Percentiles rank a stretch among this genome's conserved stretches.
These are phyloP conservation scores for Leucaena leucocephala DNA, from an alignment of 306 rosid species.

Conservation along the genomic window DNA sequence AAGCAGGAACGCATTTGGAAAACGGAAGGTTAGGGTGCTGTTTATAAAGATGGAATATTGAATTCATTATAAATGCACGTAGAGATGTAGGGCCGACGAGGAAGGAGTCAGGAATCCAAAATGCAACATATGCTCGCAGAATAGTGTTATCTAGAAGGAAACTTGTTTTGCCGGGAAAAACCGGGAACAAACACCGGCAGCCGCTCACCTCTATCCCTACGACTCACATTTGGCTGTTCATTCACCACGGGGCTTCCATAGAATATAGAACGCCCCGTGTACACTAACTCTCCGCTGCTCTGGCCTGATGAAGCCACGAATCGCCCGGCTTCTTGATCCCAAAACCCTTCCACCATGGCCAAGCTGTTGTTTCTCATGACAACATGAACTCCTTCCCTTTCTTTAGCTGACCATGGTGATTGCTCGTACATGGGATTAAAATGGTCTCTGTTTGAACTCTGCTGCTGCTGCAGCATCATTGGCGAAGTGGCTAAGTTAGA, in stretches of 20 bases:
- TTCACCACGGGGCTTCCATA: slow-evolving; percentile 73
- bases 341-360: slow-evolving; percentile 51
- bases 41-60: too few relatives aligned
- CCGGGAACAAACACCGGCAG: slow-evolving; percentile 81
- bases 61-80: too few relatives aligned
- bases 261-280: slow-evolving; percentile 75
- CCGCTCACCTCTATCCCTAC: slow-evolving; percentile 67
- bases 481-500: slow-evolving; percentile 33
- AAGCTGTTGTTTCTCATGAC: slow-evolving; percentile 48
- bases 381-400: background rate
- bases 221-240: slow-evolving; percentile 40
- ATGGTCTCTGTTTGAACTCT: slow-evolving; percentile 49
- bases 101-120: too few relatives aligned
- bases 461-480: too few relatives aligned
- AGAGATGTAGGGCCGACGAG: too few relatives aligned
- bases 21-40: too few relatives aligned
- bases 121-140: too few relatives aligned
- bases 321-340: slow-evolving; percentile 89
- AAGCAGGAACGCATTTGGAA: too few relatives aligned
- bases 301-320: slow-evolving; percentile 60
- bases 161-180: slow-evolving; percentile 54
- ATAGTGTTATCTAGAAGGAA: too few relatives aligned
- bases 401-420: slow-evolving; percentile 28
- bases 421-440: slow-evolving; percentile 73
- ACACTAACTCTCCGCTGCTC: slow-evolving; percentile 58